These are phyloP conservation scores for Mycena filopes DNA, from an alignment of 768 basidiomycete species.

Conservation along the genomic window DNA sequence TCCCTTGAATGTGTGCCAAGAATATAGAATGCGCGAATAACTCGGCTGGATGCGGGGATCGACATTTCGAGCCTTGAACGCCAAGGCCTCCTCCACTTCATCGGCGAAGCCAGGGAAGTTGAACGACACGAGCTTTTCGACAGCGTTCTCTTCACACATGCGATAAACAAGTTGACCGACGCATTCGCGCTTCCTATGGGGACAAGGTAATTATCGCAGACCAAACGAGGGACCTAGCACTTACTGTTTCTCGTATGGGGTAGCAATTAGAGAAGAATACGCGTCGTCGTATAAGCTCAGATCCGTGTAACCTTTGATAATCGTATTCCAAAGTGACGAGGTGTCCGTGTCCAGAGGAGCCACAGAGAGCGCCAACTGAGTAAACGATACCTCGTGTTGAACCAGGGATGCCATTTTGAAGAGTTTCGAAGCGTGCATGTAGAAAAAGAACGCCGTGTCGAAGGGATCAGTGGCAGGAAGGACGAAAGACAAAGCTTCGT, in stretches of 20 bases:
- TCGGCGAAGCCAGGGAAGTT: conserved; percentile 87
- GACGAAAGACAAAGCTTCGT: conserved; percentile 68
- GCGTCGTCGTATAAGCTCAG: conserved; percentile 87
- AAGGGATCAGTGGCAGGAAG: conserved; percentile 68
- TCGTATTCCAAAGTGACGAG: conserved; percentile 79
- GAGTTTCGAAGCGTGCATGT: conserved; percentile 78
- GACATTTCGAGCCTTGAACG: conserved; percentile 93
- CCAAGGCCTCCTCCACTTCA: conserved; percentile 88
- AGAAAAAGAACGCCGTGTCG: conserved; percentile 77
- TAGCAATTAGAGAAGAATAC: conserved; percentile 79
- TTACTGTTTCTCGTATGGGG: conserved; percentile 83
- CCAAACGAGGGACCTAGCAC: conserved; percentile 45
- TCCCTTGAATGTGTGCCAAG: conserved; percentile 88
- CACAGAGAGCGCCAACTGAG: conserved; percentile 82
- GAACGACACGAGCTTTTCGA: conserved; percentile 80
- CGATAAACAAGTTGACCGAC: conserved; percentile 85
- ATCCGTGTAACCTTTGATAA: conserved; percentile 81
- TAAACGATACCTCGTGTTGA: conserved; percentile 76
- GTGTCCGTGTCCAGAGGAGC: conserved; percentile 64
- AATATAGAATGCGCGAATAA: conserved; percentile 93
- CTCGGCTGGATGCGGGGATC: conserved; percentile 88
- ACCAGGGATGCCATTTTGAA: conserved; percentile 71
- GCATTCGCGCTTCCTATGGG: conserved; percentile 80
- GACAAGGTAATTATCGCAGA: conserved; percentile 15
- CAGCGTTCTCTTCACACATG: conserved; percentile 92